Evolutionary conservation across 768 basidiomycete genomes (phyloP).

Genomic region (Suillus paluster): DNA sequence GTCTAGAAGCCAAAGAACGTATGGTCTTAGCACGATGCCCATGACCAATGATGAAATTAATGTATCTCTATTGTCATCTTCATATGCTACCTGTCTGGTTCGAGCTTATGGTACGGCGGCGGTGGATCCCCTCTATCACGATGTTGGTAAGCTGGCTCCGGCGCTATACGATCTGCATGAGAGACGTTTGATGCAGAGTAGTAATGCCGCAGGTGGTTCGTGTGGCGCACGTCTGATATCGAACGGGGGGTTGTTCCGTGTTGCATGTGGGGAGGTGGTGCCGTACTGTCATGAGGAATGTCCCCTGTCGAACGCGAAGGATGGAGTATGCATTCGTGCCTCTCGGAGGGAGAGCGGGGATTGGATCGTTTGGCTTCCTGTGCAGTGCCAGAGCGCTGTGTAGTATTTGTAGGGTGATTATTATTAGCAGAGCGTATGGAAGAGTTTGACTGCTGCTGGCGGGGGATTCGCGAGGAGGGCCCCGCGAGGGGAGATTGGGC

Average conservation of each 20-base stretch:
- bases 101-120: constrained; percentile 29
- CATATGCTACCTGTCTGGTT: constrained; percentile 2
- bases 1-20: background rate
- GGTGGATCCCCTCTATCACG: constrained; percentile 27
- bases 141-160: constrained; percentile 19
- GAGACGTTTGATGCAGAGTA: constrained; percentile 22
- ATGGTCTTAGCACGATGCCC: background rate
- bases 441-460: constrained; percentile 8
- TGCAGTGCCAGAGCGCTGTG: background rate
- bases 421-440: constrained; percentile 2
- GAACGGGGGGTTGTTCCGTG: background rate
- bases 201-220: constrained; percentile 24
- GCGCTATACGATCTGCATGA: constrained; percentile 3
- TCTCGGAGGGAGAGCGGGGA: constrained; percentile 12
- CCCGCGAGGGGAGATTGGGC: background rate
- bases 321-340: constrained; percentile 17
- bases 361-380: background rate
- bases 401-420: too few species aligned
- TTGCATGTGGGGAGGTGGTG: background rate
- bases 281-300: constrained; percentile 14
- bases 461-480: constrained; percentile 1
- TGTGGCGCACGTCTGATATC: constrained; percentile 1
- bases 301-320: constrained; percentile 31
- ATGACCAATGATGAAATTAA: constrained; percentile 4
- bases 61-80: background rate